A percentile compares a stretch with the other conserved stretches of the same genome.
phyloP scores from a whole-genome alignment of 129 eudicot genomes.

The Scalesia atractyloides region DNA sequence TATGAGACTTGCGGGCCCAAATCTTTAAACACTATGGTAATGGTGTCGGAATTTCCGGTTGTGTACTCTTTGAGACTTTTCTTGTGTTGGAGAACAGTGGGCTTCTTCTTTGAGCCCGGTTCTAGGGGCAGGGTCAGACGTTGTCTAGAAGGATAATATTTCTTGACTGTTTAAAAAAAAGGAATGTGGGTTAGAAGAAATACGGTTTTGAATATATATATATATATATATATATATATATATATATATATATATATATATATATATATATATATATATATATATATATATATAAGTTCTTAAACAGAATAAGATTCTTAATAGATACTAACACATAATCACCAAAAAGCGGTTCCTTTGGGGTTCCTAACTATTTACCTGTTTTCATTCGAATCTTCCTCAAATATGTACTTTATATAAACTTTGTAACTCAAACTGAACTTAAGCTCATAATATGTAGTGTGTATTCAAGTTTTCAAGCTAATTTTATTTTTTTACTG shows the following conservation, averaged over 20 bases:
- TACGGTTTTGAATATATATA: background rate
- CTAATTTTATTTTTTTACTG: no score
- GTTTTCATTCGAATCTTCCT: no score
- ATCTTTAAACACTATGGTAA: slow-evolving; percentile 91
- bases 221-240: no score
- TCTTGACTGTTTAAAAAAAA: slow-evolving; percentile 58
- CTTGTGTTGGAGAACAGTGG: slow-evolving; percentile 62
- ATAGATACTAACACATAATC: background rate
- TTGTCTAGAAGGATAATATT: slow-evolving; percentile 90
- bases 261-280: no score
- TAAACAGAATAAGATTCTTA: background rate
- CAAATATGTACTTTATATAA: no score
- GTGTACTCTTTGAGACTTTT: slow-evolving; percentile 76
- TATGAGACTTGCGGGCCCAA: slow-evolving; percentile 93
- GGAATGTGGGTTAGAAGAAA: slow-evolving; percentile 22
- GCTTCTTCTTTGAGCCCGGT: slow-evolving; percentile 81
- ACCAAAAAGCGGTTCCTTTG: no score
- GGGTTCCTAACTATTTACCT: background rate
- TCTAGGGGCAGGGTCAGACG: slow-evolving; percentile 81
- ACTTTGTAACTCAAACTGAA: no score
- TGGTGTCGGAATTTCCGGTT: slow-evolving; percentile 43
- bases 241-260: no score
- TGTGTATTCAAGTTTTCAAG: no score
- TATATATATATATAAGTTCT: no score
- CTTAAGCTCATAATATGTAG: no score